Conservation (phyloP, 1,284 basidiomycete species). For the Irpex sp. region DNA sequence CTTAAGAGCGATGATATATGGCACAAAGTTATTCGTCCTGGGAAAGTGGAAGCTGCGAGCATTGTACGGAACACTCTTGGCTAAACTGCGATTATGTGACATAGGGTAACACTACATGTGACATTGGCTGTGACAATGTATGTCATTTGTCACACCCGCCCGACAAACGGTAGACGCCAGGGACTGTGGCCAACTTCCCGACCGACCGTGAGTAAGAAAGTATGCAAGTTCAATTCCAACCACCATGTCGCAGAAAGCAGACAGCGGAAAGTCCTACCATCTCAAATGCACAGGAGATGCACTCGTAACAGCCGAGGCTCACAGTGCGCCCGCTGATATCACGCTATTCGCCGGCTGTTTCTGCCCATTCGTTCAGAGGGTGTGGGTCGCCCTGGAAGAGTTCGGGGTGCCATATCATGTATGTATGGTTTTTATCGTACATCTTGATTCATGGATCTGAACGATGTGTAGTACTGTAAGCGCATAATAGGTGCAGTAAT, state of each 20-base stretch:
- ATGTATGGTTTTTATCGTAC: neutral
- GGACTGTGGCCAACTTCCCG: neutral
- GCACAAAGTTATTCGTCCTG: neutral
- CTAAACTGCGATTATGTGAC: neutral
- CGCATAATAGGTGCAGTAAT: slow-evolving; percentile 23
- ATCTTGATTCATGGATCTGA: neutral
- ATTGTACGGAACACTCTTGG: neutral
- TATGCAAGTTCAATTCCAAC: neutral
- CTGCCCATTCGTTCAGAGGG: slow-evolving; percentile 73
- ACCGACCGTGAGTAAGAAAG: neutral
- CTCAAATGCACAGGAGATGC: slow-evolving; percentile 58
- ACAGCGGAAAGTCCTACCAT: slow-evolving; percentile 49
- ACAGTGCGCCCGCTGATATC: slow-evolving; percentile 43
- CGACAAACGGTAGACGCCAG: neutral
- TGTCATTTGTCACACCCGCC: neutral
- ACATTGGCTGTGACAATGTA: neutral
- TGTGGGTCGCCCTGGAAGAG: slow-evolving; percentile 65
- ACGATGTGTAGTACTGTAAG: neutral
- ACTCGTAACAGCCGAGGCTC: slow-evolving; percentile 48
- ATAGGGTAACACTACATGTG: neutral
- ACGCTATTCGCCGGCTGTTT: slow-evolving; percentile 71
- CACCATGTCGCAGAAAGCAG: slow-evolving; percentile 30
- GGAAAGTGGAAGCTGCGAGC: neutral
- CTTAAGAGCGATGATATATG: neutral
- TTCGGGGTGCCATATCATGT: slow-evolving; percentile 63